phyloP scores from a whole-genome alignment of 2,329 filamentous ascomycete species.

The Epichloe bromicola region DNA sequence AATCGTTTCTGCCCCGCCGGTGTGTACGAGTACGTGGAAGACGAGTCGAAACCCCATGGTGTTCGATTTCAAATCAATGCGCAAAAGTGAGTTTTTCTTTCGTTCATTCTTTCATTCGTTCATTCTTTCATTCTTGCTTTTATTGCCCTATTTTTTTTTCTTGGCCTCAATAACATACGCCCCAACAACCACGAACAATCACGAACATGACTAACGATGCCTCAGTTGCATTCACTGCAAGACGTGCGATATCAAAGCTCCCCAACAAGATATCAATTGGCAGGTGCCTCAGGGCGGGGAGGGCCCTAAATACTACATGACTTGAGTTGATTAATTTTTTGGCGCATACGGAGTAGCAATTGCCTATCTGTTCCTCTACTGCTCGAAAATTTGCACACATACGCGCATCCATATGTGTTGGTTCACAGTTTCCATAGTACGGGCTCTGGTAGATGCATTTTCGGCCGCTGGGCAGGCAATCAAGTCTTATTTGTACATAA shows the following conservation, averaged over 20 bases:
- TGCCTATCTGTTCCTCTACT: not conserved
- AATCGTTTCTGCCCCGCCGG: conserved; percentile 95
- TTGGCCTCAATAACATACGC: no score
- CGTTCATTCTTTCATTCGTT: not conserved
- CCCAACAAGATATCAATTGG: conserved; percentile 95
- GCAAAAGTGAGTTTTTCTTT: conserved; percentile 63
- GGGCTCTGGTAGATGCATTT: not conserved
- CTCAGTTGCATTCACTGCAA: conserved; percentile 95
- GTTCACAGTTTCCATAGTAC: not conserved
- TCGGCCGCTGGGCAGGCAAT: conserved; percentile 2
- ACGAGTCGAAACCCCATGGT: conserved; percentile 70
- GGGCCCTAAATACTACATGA: conserved; percentile 60
- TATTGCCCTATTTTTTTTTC: not conserved
- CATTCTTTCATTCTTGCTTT: not conserved
- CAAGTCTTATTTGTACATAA: not conserved
- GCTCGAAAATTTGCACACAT: not conserved
- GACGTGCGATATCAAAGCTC: conserved; percentile 98
- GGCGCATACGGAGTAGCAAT: conserved; percentile 1
- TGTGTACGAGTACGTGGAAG: conserved; percentile 96
- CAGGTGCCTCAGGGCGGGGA: conserved; percentile 91
- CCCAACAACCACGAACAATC: not conserved
- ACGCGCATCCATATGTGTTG: not conserved
- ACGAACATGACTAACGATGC: not conserved
- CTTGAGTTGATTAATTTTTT: conserved; percentile 19
- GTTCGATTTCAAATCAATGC: conserved; percentile 96